Base-by-base conservation (phyloP, 768 basidiomycete species). In the Cytidiella melzeri region DNA sequence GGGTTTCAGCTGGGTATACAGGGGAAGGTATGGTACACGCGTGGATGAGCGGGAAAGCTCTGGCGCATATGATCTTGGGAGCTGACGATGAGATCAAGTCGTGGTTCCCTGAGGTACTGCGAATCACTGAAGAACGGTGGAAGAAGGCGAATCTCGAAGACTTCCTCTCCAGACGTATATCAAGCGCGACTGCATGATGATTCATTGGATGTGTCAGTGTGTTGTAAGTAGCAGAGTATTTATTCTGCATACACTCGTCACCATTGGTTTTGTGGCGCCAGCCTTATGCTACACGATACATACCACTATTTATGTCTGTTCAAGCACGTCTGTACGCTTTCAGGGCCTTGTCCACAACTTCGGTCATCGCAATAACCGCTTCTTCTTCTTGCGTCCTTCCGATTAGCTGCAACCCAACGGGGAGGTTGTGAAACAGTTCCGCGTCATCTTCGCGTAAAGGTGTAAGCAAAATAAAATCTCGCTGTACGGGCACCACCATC, bases 21-120 rank as follows among this genome's bases (percentile, higher is more conserved):
- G 85, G 85, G 0, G 85, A 88, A 55, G 85, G 85, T 1, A 85
- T 86, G 84, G 77, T 76, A 3, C 76, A 84, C 54, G 83, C 80
- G 0, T 85, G 83, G 82, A 60, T 81, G 61, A 73, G 79, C 48
- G 76, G 79, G 3, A 71, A 73, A 48, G 80, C 78, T 6, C 61
- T 84, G 18, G 83, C 80, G 10, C 55, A 67, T 45, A 83, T 84
- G 83, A 67, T 88, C 3, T 63, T 81, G 3, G 72, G 74, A 30
- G 53, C 48, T 41, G 63, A 63, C 41, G 61, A 58, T 5, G 55
- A 60, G 25, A 54, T 71, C 15, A 47, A 18, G 21, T 68, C 63
- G 19, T 79, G 74, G 72, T 70, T 84, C 51, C 83, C 83, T 2
- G 67, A 70, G 18, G 67, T 70, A 3, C 70, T 76, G 49, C 63